These are phyloP conservation scores for Lantana camara DNA, from an alignment of 257 asterid genomes.

Conservation along the genomic window DNA sequence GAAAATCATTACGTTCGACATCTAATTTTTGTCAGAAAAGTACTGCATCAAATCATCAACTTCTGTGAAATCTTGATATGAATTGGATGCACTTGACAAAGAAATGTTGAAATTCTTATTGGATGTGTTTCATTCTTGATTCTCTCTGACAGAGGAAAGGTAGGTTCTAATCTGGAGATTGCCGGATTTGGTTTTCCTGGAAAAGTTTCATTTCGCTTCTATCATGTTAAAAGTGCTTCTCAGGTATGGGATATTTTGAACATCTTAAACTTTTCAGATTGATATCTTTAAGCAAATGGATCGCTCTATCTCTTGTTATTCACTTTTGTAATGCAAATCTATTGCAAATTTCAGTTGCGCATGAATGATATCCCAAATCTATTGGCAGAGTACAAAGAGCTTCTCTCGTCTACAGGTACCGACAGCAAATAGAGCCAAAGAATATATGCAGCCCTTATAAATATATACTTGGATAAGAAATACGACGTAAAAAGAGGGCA, in stretches of 20 bases:
- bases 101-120: constrained; percentile 1
- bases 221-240: constrained; percentile 70
- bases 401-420: constrained; percentile 38
- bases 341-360: constrained; percentile 59
- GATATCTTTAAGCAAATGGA: too few species aligned
- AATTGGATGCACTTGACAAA: neutral
- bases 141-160: constrained; percentile 60
- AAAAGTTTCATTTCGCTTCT: constrained; percentile 55
- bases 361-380: constrained; percentile 66
- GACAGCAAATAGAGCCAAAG: constrained; percentile 5
- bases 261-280: neutral
- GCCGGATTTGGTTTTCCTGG: constrained; percentile 42
- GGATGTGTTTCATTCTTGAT: constrained; percentile 22
- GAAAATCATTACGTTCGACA: neutral
- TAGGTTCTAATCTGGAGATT: constrained; percentile 48
- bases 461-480: too few species aligned
- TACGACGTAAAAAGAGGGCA: too few species aligned
- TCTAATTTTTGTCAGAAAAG: neutral
- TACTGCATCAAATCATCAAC: neutral
- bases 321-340: constrained; percentile 15
- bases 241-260: constrained; percentile 52
- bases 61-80: too few species aligned
- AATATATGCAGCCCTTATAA: neutral
- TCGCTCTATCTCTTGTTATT: constrained; percentile 1
- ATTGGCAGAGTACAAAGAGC: constrained; percentile 75